A percentile compares a stretch with the other conserved stretches of the same genome.
Conservation (phyloP, 2,329 filamentous ascomycete species). For the Pseudomassariella vexata region DNA sequence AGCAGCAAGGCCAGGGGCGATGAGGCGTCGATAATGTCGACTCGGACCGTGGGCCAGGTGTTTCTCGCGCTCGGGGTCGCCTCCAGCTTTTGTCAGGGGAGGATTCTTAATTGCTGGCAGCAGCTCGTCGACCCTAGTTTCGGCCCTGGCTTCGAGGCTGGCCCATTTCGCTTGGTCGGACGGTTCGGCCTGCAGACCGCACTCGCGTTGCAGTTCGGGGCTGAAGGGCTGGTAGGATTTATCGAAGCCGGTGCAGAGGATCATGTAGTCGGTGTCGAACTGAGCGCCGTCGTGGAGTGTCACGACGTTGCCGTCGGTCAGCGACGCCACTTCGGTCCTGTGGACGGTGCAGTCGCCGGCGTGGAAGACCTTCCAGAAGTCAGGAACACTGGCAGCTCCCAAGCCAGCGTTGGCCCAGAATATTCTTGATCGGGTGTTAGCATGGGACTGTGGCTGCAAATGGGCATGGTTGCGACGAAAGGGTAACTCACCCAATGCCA, state of each 20-base stretch:
- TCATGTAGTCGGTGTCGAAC: slow-evolving; percentile 15
- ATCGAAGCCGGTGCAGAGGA: slow-evolving; percentile 23
- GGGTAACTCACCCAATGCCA: slow-evolving; percentile 14
- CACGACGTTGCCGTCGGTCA: slow-evolving; percentile 13
- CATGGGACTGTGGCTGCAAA: no score
- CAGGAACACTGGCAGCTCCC: slow-evolving; percentile 13
- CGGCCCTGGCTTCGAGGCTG: slow-evolving; percentile 1
- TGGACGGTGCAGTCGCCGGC: slow-evolving; percentile 12
- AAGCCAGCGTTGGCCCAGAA: slow-evolving; percentile 19
- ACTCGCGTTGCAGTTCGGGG: slow-evolving; percentile 4
- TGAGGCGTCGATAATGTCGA: slow-evolving; percentile 7
- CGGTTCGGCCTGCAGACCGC: slow-evolving; percentile 3
- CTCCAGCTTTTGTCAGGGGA: not conserved
- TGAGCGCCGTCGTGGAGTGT: slow-evolving; percentile 10
- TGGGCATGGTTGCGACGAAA: no score
- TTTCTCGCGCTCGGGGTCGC: not conserved
- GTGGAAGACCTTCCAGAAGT: slow-evolving; percentile 19
- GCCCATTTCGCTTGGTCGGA: slow-evolving; percentile 4
- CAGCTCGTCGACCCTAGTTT: slow-evolving; percentile 3
- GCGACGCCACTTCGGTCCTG: slow-evolving; percentile 10
- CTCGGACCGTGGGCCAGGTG: not conserved
- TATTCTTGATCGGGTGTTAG: no score
- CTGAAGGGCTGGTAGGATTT: slow-evolving; percentile 21
- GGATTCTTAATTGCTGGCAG: slow-evolving; percentile 6
- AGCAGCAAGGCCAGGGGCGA: slow-evolving; percentile 20